Conservation (phyloP, 805 yeast genomes). For the Metschnikowia baotianmanensis region DNA sequence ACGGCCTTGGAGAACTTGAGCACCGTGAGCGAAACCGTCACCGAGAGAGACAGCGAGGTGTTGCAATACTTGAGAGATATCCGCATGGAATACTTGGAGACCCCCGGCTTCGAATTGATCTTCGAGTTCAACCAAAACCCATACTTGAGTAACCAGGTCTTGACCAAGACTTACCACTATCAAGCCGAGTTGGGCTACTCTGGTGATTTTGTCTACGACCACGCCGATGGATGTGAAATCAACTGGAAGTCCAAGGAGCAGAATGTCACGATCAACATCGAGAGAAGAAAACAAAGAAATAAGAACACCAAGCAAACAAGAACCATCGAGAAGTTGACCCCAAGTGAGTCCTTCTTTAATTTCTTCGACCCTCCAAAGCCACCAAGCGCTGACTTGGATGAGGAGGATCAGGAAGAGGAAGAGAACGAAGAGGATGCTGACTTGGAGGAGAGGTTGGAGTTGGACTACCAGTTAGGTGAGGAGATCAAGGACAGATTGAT, state of each 20-base stretch:
- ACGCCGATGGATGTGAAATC: slow-evolving; percentile 87
- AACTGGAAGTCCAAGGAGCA: slow-evolving; percentile 78
- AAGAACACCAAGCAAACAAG: slow-evolving; percentile 95
- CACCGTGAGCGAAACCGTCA: slow-evolving; percentile 76
- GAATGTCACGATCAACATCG: slow-evolving; percentile 83
- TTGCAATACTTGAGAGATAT: slow-evolving; percentile 66
- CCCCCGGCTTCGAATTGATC: slow-evolving; percentile 85
- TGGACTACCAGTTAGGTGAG: slow-evolving; percentile 95
- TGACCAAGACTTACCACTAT: slow-evolving; percentile 87
- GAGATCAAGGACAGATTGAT: slow-evolving; percentile 92
- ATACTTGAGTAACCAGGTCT: slow-evolving; percentile 66
- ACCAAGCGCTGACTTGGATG: slow-evolving; percentile 54
- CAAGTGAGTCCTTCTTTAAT: slow-evolving; percentile 93
- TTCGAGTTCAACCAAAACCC: slow-evolving; percentile 78
- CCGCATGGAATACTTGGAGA: slow-evolving; percentile 71
- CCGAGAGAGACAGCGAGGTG: slow-evolving; percentile 88
- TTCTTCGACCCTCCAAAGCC: slow-evolving; percentile 93
- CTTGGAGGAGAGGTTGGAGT: slow-evolving; percentile 78
- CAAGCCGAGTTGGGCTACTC: slow-evolving; percentile 91
- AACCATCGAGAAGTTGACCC: slow-evolving; percentile 90
- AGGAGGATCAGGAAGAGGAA: slow-evolving; percentile 46
- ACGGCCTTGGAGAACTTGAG: slow-evolving; percentile 89
- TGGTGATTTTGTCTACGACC: slow-evolving; percentile 96
- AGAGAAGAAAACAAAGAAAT: slow-evolving; percentile 96
- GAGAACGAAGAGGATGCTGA: slow-evolving; percentile 70